These are phyloP conservation scores for Neckera pumila DNA, from an alignment of 225 moss, liverwort and hornwort species.

Conservation along the genomic window DNA sequence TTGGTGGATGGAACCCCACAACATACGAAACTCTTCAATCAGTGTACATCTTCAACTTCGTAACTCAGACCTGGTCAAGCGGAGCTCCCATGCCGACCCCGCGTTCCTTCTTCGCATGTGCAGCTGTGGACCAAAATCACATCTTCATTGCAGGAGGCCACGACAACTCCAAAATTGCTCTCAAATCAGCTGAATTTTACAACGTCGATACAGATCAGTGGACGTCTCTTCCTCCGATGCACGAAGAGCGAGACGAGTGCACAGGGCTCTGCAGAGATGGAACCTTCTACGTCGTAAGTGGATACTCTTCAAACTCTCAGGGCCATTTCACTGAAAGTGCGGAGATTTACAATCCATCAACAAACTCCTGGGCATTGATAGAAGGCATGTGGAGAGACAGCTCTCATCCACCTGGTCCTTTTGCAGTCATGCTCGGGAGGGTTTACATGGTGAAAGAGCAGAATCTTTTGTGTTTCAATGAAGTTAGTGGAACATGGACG, in stretches of 20 bases:
- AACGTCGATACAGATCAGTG: slow-evolving; percentile 35
- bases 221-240: slow-evolving; percentile 44
- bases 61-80: slow-evolving; percentile 31
- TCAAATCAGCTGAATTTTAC: slow-evolving; percentile 54
- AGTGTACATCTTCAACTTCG: slow-evolving; percentile 64
- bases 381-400: slow-evolving; percentile 29
- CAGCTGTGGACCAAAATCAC: slow-evolving; percentile 3
- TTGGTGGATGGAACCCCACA: slow-evolving; percentile 76
- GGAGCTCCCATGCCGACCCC: slow-evolving; percentile 50
- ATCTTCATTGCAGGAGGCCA: slow-evolving; percentile 76
- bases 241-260: slow-evolving; percentile 61
- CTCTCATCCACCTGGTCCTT: slow-evolving; percentile 21
- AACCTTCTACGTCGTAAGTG: slow-evolving; percentile 46
- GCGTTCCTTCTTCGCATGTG: slow-evolving; percentile 77
- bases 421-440: slow-evolving; percentile 30
- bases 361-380: slow-evolving; percentile 30
- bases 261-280: slow-evolving; percentile 41
- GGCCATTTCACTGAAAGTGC: slow-evolving; percentile 52
- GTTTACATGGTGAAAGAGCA: slow-evolving; percentile 37
- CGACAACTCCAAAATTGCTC: slow-evolving; percentile 55
- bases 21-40: slow-evolving; percentile 54
- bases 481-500: slow-evolving; percentile 18
- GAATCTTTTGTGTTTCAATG: slow-evolving; percentile 26
- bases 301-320: slow-evolving; percentile 41
- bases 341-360: slow-evolving; percentile 34